Conservation (phyloP, 306 rosid species). For the Vigna trinervia region DNA sequence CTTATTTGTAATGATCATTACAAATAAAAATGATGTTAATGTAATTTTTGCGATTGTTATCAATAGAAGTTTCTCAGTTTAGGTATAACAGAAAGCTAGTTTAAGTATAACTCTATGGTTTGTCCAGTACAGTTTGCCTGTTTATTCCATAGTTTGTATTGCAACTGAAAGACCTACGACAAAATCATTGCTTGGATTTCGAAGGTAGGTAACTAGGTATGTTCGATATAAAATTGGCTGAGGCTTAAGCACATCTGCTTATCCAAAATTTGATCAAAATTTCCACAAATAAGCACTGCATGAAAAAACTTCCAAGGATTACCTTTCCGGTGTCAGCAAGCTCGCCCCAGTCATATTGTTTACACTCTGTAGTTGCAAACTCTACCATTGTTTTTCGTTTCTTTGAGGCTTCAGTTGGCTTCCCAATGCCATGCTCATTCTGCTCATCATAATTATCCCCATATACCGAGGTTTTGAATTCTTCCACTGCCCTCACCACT, state of each 20-base stretch:
- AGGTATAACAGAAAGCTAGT: no score
- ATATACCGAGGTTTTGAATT: conserved; percentile 76
- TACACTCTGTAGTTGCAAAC: conserved; percentile 64
- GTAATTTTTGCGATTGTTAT: no score
- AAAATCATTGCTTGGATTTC: no score
- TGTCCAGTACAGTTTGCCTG: not conserved
- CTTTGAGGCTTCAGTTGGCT: conserved; percentile 64
- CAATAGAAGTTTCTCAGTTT: no score
- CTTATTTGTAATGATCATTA: no score
- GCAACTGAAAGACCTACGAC: no score
- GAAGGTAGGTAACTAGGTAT: not conserved
- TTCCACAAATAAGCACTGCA: conserved; percentile 19
- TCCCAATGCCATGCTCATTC: conserved; percentile 50
- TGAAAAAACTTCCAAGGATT: conserved; percentile 42
- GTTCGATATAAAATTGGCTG: conserved; percentile 1
- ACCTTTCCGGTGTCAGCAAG: conserved; percentile 95
- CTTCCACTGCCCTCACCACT: conserved; percentile 75
- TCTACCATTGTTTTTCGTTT: conserved; percentile 77
- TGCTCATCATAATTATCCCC: conserved; percentile 80
- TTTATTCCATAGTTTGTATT: not conserved
- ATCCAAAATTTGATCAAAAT: conserved; percentile 33
- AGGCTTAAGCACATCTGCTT: conserved; percentile 23
- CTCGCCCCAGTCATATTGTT: conserved; percentile 72
- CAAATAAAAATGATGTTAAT: no score
- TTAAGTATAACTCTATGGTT: no score